These are phyloP conservation scores for Phyllosticta citribraziliensis DNA, from an alignment of 2,329 filamentous ascomycete genomes.

Conservation along the genomic window DNA sequence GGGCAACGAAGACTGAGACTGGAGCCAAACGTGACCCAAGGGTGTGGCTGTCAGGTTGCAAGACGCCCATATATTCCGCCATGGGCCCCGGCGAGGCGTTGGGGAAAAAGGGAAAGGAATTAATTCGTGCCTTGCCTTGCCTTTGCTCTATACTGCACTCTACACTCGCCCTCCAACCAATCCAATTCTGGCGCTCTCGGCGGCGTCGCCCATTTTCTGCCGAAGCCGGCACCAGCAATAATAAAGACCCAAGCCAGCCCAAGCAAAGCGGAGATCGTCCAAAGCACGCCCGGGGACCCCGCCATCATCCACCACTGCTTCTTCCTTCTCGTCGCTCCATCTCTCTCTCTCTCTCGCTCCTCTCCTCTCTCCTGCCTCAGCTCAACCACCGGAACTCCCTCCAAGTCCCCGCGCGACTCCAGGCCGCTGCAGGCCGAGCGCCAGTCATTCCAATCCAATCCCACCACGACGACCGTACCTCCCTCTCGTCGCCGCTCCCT, in stretches of 20 bases:
- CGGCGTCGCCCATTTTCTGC: conserved; percentile 1
- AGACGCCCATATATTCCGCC: not conserved
- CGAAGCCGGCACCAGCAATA: conserved; percentile 7
- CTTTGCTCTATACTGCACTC: no score
- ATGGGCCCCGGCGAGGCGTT: not conserved
- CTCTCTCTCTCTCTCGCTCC: not conserved
- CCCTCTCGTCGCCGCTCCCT: no score
- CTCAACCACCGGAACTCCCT: not conserved
- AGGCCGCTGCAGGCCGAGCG: not conserved
- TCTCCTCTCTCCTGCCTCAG: not conserved
- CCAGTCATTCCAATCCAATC: not conserved
- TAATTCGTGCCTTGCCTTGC: no score
- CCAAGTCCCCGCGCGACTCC: not conserved
- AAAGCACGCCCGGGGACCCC: conserved; percentile 10
- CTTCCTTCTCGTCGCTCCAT: not conserved
- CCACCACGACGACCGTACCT: no score
- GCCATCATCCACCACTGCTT: conserved; percentile 2
- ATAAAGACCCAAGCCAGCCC: conserved; percentile 7
- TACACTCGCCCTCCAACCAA: not conserved
- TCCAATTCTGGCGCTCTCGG: conserved; percentile 11
- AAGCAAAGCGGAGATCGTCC: conserved; percentile 6
- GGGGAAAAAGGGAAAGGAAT: not conserved
- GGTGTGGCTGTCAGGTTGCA: conserved; percentile 7
- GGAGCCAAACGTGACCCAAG: conserved; percentile 4
- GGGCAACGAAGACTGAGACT: conserved; percentile 2